Evolutionary conservation across 257 asterid species (phyloP).

Genomic region (Salvia splendens): DNA sequence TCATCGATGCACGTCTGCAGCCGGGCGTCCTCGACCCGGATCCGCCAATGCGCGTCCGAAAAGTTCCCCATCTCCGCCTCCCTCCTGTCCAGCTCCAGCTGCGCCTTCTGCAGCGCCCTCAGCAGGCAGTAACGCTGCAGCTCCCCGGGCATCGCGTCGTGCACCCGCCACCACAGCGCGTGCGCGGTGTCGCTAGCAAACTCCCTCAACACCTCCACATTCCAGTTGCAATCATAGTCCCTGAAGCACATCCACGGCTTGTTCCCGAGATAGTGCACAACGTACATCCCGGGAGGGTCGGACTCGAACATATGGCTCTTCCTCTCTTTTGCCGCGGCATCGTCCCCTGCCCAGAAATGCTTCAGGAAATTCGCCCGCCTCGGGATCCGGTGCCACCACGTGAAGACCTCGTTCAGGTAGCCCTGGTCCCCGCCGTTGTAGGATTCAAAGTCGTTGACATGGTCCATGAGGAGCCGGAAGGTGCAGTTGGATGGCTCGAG

Average conservation of each 20-base stretch:
- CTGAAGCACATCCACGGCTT: slow-evolving; percentile 88
- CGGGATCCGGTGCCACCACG: slow-evolving; percentile 95
- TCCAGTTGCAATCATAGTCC: slow-evolving; percentile 92
- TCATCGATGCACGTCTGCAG: slow-evolving; percentile 54
- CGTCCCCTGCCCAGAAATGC: slow-evolving; percentile 75
- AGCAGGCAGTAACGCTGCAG: slow-evolving; percentile 54
- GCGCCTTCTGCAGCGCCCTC: slow-evolving; percentile 74
- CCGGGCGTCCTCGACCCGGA: slow-evolving; percentile 48
- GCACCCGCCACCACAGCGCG: slow-evolving; percentile 75
- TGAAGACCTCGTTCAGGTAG: slow-evolving; percentile 67
- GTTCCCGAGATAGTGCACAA: slow-evolving; percentile 70
- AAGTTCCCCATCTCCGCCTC: slow-evolving; percentile 63
- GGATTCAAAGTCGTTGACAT: slow-evolving; percentile 59
- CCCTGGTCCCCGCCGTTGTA: slow-evolving; percentile 96
- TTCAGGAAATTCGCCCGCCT: slow-evolving; percentile 66
- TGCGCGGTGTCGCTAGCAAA: slow-evolving; percentile 85
- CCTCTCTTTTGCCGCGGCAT: slow-evolving; percentile 41
- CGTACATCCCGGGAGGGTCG: slow-evolving; percentile 67
- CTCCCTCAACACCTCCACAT: slow-evolving; percentile 58
- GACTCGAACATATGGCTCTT: slow-evolving; percentile 54
- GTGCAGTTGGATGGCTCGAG: slow-evolving; percentile 89
- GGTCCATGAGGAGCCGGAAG: slow-evolving; percentile 66
- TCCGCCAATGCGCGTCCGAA: slow-evolving; percentile 73
- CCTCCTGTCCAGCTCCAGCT: slow-evolving; percentile 76
- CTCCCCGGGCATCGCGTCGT: slow-evolving; percentile 61